Conservation (phyloP, 306 rosid genomes). For the Cicer yamashitae region DNA sequence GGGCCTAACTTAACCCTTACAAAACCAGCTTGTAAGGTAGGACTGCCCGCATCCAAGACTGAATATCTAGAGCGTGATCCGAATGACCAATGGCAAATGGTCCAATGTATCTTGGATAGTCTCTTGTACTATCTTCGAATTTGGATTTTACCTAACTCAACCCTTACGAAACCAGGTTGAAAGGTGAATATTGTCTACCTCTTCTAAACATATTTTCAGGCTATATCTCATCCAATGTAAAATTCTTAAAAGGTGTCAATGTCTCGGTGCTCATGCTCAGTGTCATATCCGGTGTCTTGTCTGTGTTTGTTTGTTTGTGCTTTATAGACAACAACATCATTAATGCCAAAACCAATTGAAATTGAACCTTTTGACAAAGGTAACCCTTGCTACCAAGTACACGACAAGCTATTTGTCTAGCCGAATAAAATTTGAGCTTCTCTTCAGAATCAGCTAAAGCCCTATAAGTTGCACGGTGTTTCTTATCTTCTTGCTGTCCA, state of each 20-base stretch:
- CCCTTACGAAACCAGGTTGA: too few relatives aligned
- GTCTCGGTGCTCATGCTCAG: neutral
- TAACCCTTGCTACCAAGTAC: slow-evolving; percentile 89
- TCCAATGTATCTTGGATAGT: too few relatives aligned
- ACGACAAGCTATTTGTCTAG: slow-evolving; percentile 96
- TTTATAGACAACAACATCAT: neutral
- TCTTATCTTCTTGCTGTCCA: slow-evolving; percentile 72
- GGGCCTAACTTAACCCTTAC: too few relatives aligned
- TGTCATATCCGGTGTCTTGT: neutral
- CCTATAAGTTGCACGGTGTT: slow-evolving; percentile 82
- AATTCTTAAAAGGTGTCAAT: neutral
- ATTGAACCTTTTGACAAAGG: slow-evolving; percentile 88
- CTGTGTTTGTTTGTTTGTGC: neutral
- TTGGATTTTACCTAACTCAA: too few relatives aligned
- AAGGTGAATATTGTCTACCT: too few relatives aligned
- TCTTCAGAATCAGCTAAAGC: slow-evolving; percentile 76
- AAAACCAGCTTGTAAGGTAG: too few relatives aligned
- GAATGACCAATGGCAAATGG: too few relatives aligned
- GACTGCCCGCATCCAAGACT: too few relatives aligned
- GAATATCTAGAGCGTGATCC: too few relatives aligned
- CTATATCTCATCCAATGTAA: too few relatives aligned
- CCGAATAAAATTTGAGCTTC: slow-evolving; percentile 80
- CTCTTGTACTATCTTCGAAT: too few relatives aligned
- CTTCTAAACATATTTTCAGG: too few relatives aligned
- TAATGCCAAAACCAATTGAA: neutral